These are phyloP conservation scores for Psidium friedrichsthalianum DNA, from an alignment of 345 rosid species.

Conservation along the genomic window DNA sequence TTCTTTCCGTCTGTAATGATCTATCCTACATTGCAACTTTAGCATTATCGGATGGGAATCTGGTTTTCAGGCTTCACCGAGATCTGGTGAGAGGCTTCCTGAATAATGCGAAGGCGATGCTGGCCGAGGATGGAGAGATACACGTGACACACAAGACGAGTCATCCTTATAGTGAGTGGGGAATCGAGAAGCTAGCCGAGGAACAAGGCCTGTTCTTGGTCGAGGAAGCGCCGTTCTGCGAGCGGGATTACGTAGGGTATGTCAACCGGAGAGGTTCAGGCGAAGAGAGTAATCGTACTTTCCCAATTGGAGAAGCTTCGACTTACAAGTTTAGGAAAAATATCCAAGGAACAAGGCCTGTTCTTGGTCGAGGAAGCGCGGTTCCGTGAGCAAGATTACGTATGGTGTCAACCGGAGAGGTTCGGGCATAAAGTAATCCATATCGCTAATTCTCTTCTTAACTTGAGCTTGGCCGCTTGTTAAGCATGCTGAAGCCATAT, in stretches of 20 bases:
- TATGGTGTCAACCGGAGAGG: conserved; percentile 38
- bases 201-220: not conserved
- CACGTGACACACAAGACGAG: conserved; percentile 43
- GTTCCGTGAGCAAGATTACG: not conserved
- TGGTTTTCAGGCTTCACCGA: conserved; percentile 18
- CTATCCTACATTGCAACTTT: not conserved
- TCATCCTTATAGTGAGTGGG: conserved; percentile 35
- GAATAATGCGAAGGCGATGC: conserved; percentile 23
- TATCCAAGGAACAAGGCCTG: conserved; percentile 2
- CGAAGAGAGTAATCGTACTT: not conserved
- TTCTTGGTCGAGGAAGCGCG: not conserved
- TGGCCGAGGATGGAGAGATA: conserved; percentile 34
- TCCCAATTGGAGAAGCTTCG: conserved; percentile 24
- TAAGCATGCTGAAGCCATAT: not conserved
- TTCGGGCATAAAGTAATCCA: not conserved
- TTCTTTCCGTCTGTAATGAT: not conserved
- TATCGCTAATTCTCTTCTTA: not conserved
- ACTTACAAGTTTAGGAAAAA: conserved; percentile 25
- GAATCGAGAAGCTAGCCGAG: conserved; percentile 18
- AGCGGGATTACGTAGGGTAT: conserved; percentile 22
- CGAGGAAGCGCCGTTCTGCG: not conserved
- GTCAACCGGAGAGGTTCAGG: conserved; percentile 37
- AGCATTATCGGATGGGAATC: not conserved
- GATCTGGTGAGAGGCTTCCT: conserved; percentile 38
- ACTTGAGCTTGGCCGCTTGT: not conserved